A percentile compares a stretch with the other conserved stretches of the same genome.
Conservation (phyloP, 2,329 filamentous ascomycete genomes). For the Colletotrichum chlorophyti region DNA sequence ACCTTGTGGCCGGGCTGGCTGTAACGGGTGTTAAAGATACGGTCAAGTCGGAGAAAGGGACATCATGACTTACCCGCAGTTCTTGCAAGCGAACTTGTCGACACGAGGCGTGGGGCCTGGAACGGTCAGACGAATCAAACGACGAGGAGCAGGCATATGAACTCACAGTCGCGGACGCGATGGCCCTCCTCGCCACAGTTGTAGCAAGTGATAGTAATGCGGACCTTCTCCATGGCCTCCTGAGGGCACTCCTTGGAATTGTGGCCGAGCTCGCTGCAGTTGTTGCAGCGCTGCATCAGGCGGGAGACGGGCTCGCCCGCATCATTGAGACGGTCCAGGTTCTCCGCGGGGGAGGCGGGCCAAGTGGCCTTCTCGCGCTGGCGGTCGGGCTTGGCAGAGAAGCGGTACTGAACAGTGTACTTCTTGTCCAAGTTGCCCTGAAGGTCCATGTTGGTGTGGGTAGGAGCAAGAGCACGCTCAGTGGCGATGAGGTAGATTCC, state of each 20-base stretch:
- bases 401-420: slow-evolving; percentile 69
- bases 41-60: background rate
- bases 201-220: slow-evolving; percentile 62
- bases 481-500: slow-evolving; percentile 67
- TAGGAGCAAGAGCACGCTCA: slow-evolving; percentile 61
- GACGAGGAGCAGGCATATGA: background rate
- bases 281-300: slow-evolving; percentile 65
- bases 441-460: slow-evolving; percentile 75
- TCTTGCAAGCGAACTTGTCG: slow-evolving; percentile 72
- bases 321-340: slow-evolving; percentile 68
- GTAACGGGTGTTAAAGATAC: slow-evolving; percentile 14
- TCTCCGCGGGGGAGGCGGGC: slow-evolving; percentile 65
- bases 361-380: slow-evolving; percentile 66
- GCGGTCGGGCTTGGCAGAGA: slow-evolving; percentile 61
- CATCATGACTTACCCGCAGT: slow-evolving; percentile 60
- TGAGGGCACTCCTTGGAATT: slow-evolving; percentile 64
- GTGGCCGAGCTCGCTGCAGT: slow-evolving; percentile 72
- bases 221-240: slow-evolving; percentile 57
- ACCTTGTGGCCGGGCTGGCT: slow-evolving; percentile 58
- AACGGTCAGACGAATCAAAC: background rate
- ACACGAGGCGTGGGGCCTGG: slow-evolving; percentile 65
- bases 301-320: slow-evolving; percentile 69
- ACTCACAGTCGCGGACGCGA: slow-evolving; percentile 72
- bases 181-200: slow-evolving; percentile 72
- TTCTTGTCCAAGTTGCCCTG: slow-evolving; percentile 72